Evolutionary conservation across 768 basidiomycete genomes (phyloP).

Genomic region (Dioszegia hungarica): DNA sequence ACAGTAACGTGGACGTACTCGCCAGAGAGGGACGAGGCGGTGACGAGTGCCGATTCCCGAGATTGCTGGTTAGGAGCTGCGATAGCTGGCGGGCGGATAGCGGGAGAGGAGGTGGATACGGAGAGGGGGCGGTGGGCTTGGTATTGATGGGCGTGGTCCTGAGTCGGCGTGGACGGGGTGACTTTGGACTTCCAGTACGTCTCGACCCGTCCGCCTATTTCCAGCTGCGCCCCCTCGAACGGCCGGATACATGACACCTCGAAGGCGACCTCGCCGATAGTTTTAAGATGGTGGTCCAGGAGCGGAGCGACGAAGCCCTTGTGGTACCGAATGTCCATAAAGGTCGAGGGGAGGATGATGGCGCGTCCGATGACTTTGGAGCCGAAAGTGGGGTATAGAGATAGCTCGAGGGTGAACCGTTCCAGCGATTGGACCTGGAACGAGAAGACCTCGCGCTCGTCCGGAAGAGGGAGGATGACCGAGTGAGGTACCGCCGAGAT

Average conservation of each 20-base stretch:
- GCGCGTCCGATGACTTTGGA: conserved; percentile 94
- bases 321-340: conserved; percentile 54
- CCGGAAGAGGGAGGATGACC: conserved; percentile 74
- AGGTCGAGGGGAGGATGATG: conserved; percentile 71
- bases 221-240: conserved; percentile 85
- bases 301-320: conserved; percentile 59
- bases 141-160: conserved; percentile 50
- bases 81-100: conserved; percentile 23
- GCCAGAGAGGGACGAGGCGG: conserved; percentile 85
- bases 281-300: conserved; percentile 83
- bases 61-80: conserved; percentile 6
- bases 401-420: conserved; percentile 77
- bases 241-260: conserved; percentile 80
- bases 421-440: conserved; percentile 79
- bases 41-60: conserved; percentile 54
- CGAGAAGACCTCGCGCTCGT: conserved; percentile 64
- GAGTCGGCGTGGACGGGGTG: conserved; percentile 53
- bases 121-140: conserved; percentile 48
- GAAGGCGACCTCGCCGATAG: conserved; percentile 91
- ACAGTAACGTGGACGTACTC: conserved; percentile 78
- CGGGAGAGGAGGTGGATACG: conserved; percentile 43
- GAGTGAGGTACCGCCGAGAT: conserved; percentile 83
- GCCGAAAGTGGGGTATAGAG: conserved; percentile 94
- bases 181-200: conserved; percentile 92
- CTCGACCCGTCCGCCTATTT: conserved; percentile 90